Percentiles rank a stretch among this genome's conserved stretches.
phyloP scores from a whole-genome alignment of 805 yeast genomes.

The Metschnikowia vanudenii region DNA sequence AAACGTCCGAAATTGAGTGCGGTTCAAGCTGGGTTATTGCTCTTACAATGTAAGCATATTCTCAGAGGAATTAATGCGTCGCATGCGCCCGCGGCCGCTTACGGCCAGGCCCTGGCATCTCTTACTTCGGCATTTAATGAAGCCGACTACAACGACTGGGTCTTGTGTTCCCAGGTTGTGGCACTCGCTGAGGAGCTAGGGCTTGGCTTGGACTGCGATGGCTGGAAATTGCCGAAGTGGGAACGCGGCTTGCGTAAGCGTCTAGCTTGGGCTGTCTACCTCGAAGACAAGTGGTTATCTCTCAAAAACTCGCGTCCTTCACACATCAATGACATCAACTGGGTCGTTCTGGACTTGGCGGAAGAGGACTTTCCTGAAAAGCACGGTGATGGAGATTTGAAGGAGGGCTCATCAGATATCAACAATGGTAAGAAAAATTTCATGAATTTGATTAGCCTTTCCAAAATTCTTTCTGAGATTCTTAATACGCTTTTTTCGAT shows the following conservation, averaged over 20 bases:
- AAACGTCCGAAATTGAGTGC: conserved; percentile 89
- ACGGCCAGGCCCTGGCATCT: conserved; percentile 18
- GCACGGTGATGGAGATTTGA: conserved; percentile 50
- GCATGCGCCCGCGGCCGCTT: conserved; percentile 6
- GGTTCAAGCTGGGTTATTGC: conserved; percentile 82
- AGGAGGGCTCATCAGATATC: conserved; percentile 64
- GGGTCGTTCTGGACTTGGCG: conserved; percentile 70
- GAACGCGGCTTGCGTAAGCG: conserved; percentile 85
- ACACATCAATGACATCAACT: conserved; percentile 68
- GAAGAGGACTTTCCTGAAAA: conserved; percentile 80
- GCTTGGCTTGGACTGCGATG: conserved; percentile 82
- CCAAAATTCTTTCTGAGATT: conserved; percentile 69
- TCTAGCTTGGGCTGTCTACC: conserved; percentile 92
- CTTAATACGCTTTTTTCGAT: conserved; percentile 70
- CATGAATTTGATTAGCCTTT: conserved; percentile 62
- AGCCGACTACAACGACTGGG: conserved; percentile 70
- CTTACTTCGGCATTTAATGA: conserved; percentile 24
- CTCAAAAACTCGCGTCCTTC: conserved; percentile 82
- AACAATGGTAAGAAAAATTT: conserved; percentile 69
- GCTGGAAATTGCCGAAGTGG: conserved; percentile 94
- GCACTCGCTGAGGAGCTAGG: conserved; percentile 90
- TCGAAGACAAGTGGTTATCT: conserved; percentile 90
- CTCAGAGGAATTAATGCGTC: conserved; percentile 20
- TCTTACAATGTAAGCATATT: conserved; percentile 62
- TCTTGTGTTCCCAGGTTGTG: conserved; percentile 80